phyloP scores from a whole-genome alignment of 129 eudicot species.

The Lactuca sativa region DNA sequence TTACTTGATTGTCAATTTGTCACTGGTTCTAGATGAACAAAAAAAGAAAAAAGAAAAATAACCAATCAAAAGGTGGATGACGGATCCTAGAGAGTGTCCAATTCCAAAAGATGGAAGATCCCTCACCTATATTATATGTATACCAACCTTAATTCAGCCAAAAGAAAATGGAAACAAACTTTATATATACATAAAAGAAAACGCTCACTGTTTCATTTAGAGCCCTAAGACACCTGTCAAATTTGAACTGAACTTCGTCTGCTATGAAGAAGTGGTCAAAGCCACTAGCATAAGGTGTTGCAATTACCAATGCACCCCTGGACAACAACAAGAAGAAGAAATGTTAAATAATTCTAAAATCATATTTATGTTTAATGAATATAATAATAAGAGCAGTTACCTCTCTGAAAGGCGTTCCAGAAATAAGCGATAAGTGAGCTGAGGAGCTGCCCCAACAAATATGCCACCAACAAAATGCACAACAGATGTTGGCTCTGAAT shows the following conservation, averaged over 20 bases:
- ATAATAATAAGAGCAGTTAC: conserved; percentile 39
- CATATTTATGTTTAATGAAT: conserved; percentile 1
- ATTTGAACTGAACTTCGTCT: conserved; percentile 95
- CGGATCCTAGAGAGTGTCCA: conserved; percentile 96
- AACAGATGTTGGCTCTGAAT: conserved; percentile 49
- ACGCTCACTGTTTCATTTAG: conserved; percentile 74
- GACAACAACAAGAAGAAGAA: conserved; percentile 18
- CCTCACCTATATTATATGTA: conserved; percentile 41
- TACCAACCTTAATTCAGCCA: conserved; percentile 12
- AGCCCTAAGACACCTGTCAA: conserved; percentile 76
- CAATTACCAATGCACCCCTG: conserved; percentile 89
- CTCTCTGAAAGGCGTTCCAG: conserved; percentile 82
- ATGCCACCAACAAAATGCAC: conserved; percentile 97
- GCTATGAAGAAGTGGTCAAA: conserved; percentile 95
- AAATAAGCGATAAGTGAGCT: conserved; percentile 86
- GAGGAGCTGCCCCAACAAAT: conserved; percentile 99
- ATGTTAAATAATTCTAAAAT: conserved; percentile 10
- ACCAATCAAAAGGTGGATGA: conserved; percentile 95
- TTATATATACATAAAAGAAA: not conserved
- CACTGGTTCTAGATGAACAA: not conserved
- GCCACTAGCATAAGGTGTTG: conserved; percentile 99
- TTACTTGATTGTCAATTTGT: not conserved
- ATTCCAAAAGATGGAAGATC: conserved; percentile 93
- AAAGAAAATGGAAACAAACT: conserved; percentile 4
- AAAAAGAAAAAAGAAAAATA: not conserved